Evolutionary conservation across 2,329 filamentous ascomycete genomes (phyloP).

Genomic region (Orbilia ellipsospora): DNA sequence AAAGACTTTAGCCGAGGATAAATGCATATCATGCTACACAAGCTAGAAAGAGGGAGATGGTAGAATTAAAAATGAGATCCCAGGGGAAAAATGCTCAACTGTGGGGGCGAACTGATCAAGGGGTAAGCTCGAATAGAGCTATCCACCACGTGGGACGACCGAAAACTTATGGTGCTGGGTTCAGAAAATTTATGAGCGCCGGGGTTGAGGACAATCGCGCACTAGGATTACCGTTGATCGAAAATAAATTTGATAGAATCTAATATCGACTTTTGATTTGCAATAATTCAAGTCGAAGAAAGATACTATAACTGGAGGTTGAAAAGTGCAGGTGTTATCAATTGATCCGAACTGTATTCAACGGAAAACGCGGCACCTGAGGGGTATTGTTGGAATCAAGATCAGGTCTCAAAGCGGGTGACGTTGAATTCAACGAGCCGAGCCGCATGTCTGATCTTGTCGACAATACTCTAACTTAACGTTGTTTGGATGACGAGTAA

Average conservation of each 20-base stretch:
- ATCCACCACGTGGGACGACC: constrained; percentile 53
- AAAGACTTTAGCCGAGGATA: constrained; percentile 54
- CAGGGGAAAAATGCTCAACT: constrained; percentile 45
- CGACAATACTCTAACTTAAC: constrained; percentile 38
- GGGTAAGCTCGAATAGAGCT: constrained; percentile 33
- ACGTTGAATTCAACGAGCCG: constrained; percentile 47
- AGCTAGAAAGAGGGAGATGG: constrained; percentile 38
- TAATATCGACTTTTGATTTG: not conserved
- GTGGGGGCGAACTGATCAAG: constrained; percentile 37
- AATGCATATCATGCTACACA: constrained; percentile 30
- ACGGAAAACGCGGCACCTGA: constrained; percentile 47
- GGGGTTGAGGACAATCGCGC: constrained; percentile 21
- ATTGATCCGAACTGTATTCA: no score
- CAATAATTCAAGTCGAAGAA: not conserved
- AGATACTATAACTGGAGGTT: not conserved
- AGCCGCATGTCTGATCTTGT: constrained; percentile 46
- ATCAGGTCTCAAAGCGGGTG: constrained; percentile 44
- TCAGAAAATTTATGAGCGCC: constrained; percentile 25
- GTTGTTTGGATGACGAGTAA: constrained; percentile 37
- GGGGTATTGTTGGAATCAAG: constrained; percentile 11
- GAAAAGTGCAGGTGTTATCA: not conserved
- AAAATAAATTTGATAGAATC: constrained; percentile 29
- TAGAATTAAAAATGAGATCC: constrained; percentile 51
- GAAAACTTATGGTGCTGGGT: constrained; percentile 20
- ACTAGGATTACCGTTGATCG: constrained; percentile 27